Percentiles rank a stretch among this genome's conserved stretches.
Evolutionary conservation across 1,284 basidiomycete species (phyloP).

Genomic region (Omphalotus olearius): DNA sequence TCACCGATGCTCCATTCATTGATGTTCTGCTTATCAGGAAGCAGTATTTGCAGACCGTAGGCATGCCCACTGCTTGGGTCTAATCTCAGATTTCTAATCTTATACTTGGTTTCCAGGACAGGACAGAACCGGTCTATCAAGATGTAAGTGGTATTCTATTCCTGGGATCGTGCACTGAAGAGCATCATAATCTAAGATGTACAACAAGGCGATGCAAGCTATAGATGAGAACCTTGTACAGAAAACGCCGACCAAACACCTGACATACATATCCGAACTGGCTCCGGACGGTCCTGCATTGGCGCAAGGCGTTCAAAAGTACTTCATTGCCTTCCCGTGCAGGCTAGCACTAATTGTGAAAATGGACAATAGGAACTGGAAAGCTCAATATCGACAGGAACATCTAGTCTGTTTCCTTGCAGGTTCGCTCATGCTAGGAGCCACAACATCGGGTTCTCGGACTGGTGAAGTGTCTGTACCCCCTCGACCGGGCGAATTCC

Average conservation of each 20-base stretch:
- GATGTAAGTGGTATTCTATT: slow-evolving; percentile 34
- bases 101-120: slow-evolving; percentile 36
- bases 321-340: neutral
- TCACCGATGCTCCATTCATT: neutral
- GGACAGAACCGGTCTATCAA: slow-evolving; percentile 66
- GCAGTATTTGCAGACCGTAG: slow-evolving; percentile 67
- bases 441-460: slow-evolving; percentile 50
- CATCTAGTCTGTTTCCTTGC: slow-evolving; percentile 79
- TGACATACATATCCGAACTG: slow-evolving; percentile 76
- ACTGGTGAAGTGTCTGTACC: slow-evolving; percentile 43
- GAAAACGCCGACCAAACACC: slow-evolving; percentile 43
- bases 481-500: slow-evolving; percentile 46
- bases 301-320: too few species aligned
- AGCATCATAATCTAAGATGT: slow-evolving; percentile 61
- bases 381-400: slow-evolving; percentile 66
- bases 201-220: slow-evolving; percentile 71
- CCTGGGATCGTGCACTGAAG: slow-evolving; percentile 1
- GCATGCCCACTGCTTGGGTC: slow-evolving; percentile 13
- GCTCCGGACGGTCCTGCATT: slow-evolving; percentile 29
- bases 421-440: slow-evolving; percentile 66
- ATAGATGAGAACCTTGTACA: slow-evolving; percentile 72
- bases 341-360: neutral
- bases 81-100: neutral
- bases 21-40: slow-evolving; percentile 40
- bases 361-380: slow-evolving; percentile 39